These are phyloP conservation scores for Penicillium argentinense DNA, from an alignment of 495 filamentous ascomycete genomes.

Conservation along the genomic window DNA sequence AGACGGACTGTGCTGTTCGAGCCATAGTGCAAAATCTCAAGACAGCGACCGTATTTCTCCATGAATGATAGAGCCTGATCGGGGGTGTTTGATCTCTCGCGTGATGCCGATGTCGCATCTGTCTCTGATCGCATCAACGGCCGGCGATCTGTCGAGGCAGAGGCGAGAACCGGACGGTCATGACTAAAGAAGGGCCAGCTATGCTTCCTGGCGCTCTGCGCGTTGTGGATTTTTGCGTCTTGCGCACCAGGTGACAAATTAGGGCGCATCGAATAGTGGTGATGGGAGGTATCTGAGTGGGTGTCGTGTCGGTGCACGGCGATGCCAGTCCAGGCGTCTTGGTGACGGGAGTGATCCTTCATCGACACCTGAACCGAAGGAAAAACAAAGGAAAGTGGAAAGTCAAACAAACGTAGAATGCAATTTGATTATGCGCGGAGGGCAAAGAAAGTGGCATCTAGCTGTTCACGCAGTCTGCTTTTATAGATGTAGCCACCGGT, in stretches of 20 bases:
- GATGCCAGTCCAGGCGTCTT: conserved; percentile 11
- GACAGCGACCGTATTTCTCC: conserved; percentile 29
- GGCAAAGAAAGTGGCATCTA: not conserved
- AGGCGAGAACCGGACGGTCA: conserved; percentile 5
- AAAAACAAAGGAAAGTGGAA: conserved; percentile 3
- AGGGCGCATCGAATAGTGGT: conserved; percentile 12
- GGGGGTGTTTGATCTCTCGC: not conserved
- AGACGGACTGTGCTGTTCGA: conserved; percentile 29
- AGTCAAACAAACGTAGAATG: not conserved
- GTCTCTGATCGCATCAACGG: conserved; percentile 14
- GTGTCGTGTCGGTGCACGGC: conserved; percentile 14
- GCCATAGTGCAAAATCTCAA: conserved; percentile 34
- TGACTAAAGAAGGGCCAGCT: conserved; percentile 6
- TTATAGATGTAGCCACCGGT: no score
- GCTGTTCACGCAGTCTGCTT: no score
- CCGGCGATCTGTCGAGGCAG: conserved; percentile 15
- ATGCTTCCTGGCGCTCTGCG: conserved; percentile 2
- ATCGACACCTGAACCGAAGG: conserved; percentile 8
- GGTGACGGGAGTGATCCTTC: conserved; percentile 11
- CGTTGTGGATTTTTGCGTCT: not conserved
- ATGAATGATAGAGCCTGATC: conserved; percentile 16
- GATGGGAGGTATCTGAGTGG: conserved; percentile 2
- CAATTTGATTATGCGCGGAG: not conserved
- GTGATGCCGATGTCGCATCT: not conserved
- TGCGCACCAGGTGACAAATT: conserved; percentile 6